Percentiles rank a stretch among this genome's conserved stretches.
These are phyloP conservation scores for Annulohypoxylon nitens DNA, from an alignment of 495 filamentous ascomycete genomes.

Conservation along the genomic window DNA sequence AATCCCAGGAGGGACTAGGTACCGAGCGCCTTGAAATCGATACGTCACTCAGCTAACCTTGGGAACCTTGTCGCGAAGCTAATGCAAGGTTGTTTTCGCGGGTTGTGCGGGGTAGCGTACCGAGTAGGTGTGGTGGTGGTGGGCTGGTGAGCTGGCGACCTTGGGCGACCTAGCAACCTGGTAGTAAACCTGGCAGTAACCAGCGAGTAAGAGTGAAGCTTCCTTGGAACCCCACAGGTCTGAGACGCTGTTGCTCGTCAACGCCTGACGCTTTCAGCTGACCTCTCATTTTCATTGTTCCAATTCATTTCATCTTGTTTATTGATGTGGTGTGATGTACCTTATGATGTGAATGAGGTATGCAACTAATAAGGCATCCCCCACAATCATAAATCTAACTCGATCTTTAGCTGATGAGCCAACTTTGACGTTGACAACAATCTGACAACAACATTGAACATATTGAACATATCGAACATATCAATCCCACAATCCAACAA, in stretches of 20 bases:
- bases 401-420: not conserved
- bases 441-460: not conserved
- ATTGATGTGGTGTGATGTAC: conserved; percentile 21
- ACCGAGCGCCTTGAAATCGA: no score
- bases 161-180: not conserved
- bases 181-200: no score
- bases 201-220: not conserved
- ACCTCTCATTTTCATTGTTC: conserved; percentile 17
- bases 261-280: conserved; percentile 42
- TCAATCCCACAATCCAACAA: not conserved
- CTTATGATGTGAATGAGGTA: conserved; percentile 18
- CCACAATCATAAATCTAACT: conserved; percentile 10
- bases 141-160: not conserved
- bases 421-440: conserved; percentile 1
- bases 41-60: not conserved
- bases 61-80: not conserved
- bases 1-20: no score
- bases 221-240: not conserved
- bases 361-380: conserved; percentile 27
- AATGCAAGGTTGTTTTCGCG: conserved; percentile 15
- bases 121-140: not conserved
- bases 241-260: conserved; percentile 22
- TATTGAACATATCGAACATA: not conserved
- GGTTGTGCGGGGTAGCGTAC: conserved; percentile 16
- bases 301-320: not conserved